Percentiles rank a stretch among this genome's conserved stretches.
Conservation (phyloP, 139 green algal species). For the Closterium sp. region DNA sequence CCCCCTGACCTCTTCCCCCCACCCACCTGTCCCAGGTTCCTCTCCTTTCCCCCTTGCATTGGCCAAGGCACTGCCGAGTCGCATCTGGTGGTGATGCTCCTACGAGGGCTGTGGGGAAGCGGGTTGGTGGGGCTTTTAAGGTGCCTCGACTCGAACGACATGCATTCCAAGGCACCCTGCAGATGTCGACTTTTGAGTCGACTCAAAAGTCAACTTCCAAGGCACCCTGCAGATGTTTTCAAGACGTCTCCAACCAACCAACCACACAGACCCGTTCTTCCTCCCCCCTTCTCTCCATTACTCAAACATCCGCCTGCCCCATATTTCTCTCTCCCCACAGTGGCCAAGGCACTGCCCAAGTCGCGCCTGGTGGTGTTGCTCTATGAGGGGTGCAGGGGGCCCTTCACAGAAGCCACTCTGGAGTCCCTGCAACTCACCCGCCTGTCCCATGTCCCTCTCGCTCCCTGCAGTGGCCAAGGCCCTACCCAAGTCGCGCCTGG, state of each 20-base stretch:
- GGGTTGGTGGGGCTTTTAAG: too few species aligned
- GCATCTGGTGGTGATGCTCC: conserved; percentile 12
- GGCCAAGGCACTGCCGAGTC: neutral
- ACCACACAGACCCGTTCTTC: too few species aligned
- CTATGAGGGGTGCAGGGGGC: conserved; percentile 4
- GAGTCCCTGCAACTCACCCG: neutral
- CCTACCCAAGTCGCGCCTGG: neutral
- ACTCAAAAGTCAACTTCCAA: too few species aligned
- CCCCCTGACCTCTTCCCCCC: neutral
- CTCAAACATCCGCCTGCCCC: too few species aligned
- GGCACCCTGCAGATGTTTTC: too few species aligned
- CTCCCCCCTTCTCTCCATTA: neutral
- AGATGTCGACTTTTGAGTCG: too few species aligned
- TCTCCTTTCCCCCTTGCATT: neutral
- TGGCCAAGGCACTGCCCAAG: neutral
- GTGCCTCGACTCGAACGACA: too few species aligned
- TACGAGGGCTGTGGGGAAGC: conserved; percentile 1
- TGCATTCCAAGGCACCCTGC: too few species aligned
- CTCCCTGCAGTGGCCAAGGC: conserved; percentile 17
- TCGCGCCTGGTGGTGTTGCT: conserved; percentile 28
- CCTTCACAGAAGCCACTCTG: conserved; percentile 26
- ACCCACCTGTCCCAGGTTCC: neutral
- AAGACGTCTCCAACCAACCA: too few species aligned
- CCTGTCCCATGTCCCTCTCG: too few species aligned
- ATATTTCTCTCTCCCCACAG: neutral